Conservation (phyloP, 352 stramenopile genomes). For the Pythium apleroticum region DNA sequence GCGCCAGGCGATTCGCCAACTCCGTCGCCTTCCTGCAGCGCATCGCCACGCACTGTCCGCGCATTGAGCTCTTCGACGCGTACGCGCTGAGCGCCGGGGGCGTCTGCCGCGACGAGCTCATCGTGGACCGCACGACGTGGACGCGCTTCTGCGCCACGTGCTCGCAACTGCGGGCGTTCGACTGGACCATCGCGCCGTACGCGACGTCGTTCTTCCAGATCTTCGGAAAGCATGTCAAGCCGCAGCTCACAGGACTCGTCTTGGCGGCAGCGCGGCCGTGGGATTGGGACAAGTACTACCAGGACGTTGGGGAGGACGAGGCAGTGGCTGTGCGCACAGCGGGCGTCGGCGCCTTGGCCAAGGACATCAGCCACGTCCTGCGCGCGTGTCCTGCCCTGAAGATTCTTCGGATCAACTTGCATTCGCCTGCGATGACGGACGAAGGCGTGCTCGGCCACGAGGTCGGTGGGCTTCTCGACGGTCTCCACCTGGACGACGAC, state of each 20-base stretch:
- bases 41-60: conserved; percentile 3
- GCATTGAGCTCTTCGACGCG: conserved; percentile 8
- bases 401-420: conserved; percentile 2
- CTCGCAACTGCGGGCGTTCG: conserved; percentile 2
- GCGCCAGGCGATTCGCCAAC: neutral
- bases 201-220: conserved; percentile 19
- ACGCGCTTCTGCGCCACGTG: conserved; percentile 8
- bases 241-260: conserved; percentile 11
- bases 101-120: conserved; percentile 2
- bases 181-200: conserved; percentile 12
- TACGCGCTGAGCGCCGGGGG: neutral
- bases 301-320: conserved; percentile 10
- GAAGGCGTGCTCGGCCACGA: neutral
- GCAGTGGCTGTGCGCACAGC: neutral
- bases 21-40: neutral
- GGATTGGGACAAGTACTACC: conserved; percentile 20
- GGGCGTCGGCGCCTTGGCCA: conserved; percentile 1
- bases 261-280: conserved; percentile 3
- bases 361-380: conserved; percentile 1
- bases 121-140: conserved; percentile 15
- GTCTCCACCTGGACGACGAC: neutral
- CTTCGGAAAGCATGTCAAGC: conserved; percentile 17
- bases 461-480: neutral
- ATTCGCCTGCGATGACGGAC: neutral
- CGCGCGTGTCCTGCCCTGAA: conserved; percentile 15